These are phyloP conservation scores for Aspergillus latus DNA, from an alignment of 2,329 filamentous ascomycete species.

Conservation along the genomic window DNA sequence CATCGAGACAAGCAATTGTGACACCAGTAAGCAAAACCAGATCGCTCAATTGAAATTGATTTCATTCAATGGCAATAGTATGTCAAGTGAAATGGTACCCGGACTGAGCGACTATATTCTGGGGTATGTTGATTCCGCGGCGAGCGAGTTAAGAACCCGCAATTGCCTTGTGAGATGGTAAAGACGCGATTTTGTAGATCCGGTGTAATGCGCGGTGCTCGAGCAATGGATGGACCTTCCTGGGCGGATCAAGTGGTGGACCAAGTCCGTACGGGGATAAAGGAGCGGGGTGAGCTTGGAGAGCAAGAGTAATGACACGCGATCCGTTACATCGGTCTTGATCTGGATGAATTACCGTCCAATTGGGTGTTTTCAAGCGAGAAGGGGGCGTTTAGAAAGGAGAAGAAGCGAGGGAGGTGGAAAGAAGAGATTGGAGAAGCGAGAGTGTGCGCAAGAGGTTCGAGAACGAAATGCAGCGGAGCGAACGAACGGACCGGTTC, in stretches of 20 bases:
- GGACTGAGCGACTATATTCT: not conserved
- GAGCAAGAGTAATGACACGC: conserved; percentile 25
- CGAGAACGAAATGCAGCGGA: conserved; percentile 10
- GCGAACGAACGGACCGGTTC: conserved; percentile 7
- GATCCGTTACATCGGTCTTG: conserved; percentile 28
- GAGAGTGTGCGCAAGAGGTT: conserved; percentile 10
- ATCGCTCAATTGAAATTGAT: conserved; percentile 1
- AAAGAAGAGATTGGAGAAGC: conserved; percentile 6
- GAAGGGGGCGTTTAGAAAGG: conserved; percentile 4
- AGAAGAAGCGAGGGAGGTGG: conserved; percentile 4
- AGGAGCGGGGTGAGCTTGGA: conserved; percentile 19
- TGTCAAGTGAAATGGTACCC: not conserved
- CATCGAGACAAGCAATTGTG: conserved; percentile 28
- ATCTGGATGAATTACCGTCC: conserved; percentile 19
- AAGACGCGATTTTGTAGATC: not conserved
- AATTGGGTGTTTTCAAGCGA: conserved; percentile 11
- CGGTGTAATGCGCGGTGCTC: conserved; percentile 9
- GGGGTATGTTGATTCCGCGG: not conserved
- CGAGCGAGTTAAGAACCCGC: not conserved
- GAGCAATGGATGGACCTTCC: conserved; percentile 12
- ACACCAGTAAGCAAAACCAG: conserved; percentile 1
- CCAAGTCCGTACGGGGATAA: conserved; percentile 16
- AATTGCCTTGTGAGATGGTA: not conserved
- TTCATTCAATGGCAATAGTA: conserved; percentile 4
- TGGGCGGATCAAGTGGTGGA: conserved; percentile 12